Percentiles rank a stretch among this genome's conserved stretches.
Evolutionary conservation across 305 asterid genomes (phyloP).

Genomic region (Solanum aculeatissimum): DNA sequence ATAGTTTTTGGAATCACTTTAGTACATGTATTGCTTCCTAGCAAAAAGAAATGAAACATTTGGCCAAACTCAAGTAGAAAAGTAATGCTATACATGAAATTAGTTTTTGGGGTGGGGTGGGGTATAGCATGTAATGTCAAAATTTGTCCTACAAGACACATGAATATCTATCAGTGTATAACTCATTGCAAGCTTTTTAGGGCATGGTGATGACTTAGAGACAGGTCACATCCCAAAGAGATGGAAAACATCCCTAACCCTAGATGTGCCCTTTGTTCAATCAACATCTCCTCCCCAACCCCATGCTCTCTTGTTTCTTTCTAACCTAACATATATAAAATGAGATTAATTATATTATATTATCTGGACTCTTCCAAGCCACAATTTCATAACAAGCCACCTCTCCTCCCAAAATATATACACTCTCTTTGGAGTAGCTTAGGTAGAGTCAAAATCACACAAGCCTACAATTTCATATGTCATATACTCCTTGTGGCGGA

Average conservation of each 20-base stretch:
- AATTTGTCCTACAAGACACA: constrained; percentile 18
- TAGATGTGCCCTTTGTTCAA: constrained; percentile 11
- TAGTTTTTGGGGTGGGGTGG: neutral
- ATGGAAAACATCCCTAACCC: constrained; percentile 18
- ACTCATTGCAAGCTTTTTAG: neutral
- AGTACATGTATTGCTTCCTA: neutral
- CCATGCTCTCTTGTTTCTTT: constrained; percentile 5
- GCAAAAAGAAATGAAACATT: neutral
- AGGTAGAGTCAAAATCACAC: constrained; percentile 14
- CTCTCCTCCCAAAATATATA: constrained; percentile 3
- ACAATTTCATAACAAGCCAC: neutral
- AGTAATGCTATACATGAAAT: neutral
- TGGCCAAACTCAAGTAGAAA: neutral
- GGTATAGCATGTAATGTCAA: constrained; percentile 17
- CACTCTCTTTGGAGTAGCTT: constrained; percentile 6
- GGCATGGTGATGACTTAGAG: constrained; percentile 13
- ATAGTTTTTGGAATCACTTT: neutral
- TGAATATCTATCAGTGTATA: constrained; percentile 14
- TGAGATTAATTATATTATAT: neutral
- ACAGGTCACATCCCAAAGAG: constrained; percentile 18
- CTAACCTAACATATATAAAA: neutral
- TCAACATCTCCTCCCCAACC: constrained; percentile 6
- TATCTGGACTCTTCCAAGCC: constrained; percentile 2
- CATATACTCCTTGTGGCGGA: neutral
- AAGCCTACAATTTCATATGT: neutral